Evolutionary conservation across 371 early-diverging fungal genomes (phyloP).

Genomic region (Lichtheimia corymbifera): DNA sequence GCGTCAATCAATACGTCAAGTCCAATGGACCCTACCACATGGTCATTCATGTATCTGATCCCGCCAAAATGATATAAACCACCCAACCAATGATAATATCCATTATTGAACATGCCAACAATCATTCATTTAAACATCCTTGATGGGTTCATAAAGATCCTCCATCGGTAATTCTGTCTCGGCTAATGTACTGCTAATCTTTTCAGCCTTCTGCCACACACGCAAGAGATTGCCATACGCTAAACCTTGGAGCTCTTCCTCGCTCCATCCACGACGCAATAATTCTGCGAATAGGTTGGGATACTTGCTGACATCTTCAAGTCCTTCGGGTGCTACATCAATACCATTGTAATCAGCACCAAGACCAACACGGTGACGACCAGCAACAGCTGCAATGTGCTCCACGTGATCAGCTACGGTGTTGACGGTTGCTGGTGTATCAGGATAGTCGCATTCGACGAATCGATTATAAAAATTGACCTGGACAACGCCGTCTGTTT

Average conservation of each 20-base stretch:
- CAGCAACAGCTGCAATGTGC: constrained; percentile 56
- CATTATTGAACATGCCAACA: too few species aligned
- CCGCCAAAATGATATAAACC: too few species aligned
- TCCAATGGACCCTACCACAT: too few species aligned
- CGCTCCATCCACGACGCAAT: constrained; percentile 57
- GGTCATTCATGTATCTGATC: too few species aligned
- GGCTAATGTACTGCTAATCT: constrained; percentile 31
- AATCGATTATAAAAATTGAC: constrained; percentile 60
- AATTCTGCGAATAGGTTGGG: constrained; percentile 65
- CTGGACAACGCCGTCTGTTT: constrained; percentile 68
- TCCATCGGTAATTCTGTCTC: constrained; percentile 37
- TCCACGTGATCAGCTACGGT: constrained; percentile 66
- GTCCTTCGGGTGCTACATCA: constrained; percentile 49
- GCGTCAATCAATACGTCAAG: too few species aligned
- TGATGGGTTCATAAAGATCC: constrained; percentile 5
- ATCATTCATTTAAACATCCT: background rate
- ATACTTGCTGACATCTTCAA: constrained; percentile 69
- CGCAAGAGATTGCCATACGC: constrained; percentile 57
- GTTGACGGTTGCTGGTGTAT: constrained; percentile 42
- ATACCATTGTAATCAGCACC: constrained; percentile 74
- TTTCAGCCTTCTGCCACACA: constrained; percentile 52
- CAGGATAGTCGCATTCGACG: constrained; percentile 41
- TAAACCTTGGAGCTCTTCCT: constrained; percentile 56
- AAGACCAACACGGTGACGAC: constrained; percentile 59
- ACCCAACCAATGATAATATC: too few species aligned